These are phyloP conservation scores for Phytophthora cryptogea DNA, from an alignment of 352 stramenopile species.

Conservation along the genomic window DNA sequence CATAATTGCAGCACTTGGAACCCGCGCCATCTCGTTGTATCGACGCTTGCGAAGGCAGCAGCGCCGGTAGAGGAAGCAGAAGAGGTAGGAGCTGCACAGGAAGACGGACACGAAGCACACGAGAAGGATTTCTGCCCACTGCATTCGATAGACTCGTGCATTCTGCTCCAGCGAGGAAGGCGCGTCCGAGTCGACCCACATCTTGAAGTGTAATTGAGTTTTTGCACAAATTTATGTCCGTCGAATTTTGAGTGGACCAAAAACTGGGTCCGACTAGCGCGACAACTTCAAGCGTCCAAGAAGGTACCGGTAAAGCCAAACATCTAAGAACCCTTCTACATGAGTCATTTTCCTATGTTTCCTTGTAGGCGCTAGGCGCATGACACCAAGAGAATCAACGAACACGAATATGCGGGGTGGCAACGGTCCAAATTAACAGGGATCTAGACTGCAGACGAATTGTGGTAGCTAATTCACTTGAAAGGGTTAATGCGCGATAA, in stretches of 20 bases:
- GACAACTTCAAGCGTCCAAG: background rate
- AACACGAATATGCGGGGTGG: background rate
- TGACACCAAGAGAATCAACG: background rate
- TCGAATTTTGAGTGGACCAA: conserved; percentile 1
- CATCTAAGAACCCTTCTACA: background rate
- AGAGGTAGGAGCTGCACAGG: conserved; percentile 55
- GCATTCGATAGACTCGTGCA: conserved; percentile 28
- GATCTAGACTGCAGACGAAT: background rate
- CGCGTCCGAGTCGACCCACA: conserved; percentile 21
- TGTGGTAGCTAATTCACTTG: background rate
- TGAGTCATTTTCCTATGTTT: background rate
- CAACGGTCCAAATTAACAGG: background rate
- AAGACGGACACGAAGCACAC: conserved; percentile 49
- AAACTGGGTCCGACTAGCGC: conserved; percentile 1
- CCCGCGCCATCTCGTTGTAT: conserved; percentile 18
- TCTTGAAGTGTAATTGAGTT: conserved; percentile 18
- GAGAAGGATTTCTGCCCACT: conserved; percentile 44
- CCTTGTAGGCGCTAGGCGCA: background rate
- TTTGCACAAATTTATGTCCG: background rate
- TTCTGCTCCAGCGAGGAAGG: conserved; percentile 19
- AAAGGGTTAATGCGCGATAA: conserved; percentile 5
- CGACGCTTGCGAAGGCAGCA: conserved; percentile 23
- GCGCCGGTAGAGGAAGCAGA: conserved; percentile 54
- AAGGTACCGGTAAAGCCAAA: no score
- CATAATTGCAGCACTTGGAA: conserved; percentile 36